A percentile compares a stretch with the other conserved stretches of the same genome.
These are phyloP conservation scores for Cercospora janseana DNA, from an alignment of 2,329 filamentous ascomycete genomes.

Conservation along the genomic window DNA sequence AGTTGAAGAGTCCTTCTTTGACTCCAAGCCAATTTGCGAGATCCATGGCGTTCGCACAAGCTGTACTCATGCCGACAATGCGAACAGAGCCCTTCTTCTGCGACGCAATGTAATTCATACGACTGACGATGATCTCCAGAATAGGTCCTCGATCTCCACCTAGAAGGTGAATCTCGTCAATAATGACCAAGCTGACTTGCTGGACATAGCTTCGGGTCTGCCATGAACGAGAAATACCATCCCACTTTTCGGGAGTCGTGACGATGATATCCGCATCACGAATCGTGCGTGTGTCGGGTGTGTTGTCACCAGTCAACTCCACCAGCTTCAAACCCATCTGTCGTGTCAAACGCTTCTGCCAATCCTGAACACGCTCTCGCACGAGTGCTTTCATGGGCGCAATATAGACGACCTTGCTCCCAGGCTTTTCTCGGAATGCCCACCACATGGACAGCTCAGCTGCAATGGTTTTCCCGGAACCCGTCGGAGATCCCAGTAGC, in stretches of 20 bases:
- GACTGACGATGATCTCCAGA: slow-evolving; percentile 87
- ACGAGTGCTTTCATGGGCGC: slow-evolving; percentile 99
- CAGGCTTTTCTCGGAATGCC: slow-evolving; percentile 91
- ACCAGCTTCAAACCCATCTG: slow-evolving; percentile 88
- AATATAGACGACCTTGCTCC: slow-evolving; percentile 97
- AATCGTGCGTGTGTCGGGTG: slow-evolving; percentile 92
- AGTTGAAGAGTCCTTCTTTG: slow-evolving; percentile 93
- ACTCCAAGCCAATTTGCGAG: slow-evolving; percentile 96
- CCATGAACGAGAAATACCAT: slow-evolving; percentile 98
- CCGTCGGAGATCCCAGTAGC: slow-evolving; percentile 89
- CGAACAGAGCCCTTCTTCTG: slow-evolving; percentile 87
- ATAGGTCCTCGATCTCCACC: slow-evolving; percentile 96
- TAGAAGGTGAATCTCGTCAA: slow-evolving; percentile 97
- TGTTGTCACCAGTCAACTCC: slow-evolving; percentile 96
- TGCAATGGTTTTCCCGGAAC: slow-evolving; percentile 95
- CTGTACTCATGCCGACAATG: slow-evolving; percentile 97
- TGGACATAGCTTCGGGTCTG: slow-evolving; percentile 95
- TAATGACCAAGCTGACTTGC: slow-evolving; percentile 93
- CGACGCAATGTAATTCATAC: slow-evolving; percentile 98
- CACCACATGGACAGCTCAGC: slow-evolving; percentile 99
- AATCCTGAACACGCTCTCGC: slow-evolving; percentile 92
- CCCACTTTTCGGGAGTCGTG: slow-evolving; percentile 99
- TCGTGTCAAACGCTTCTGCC: slow-evolving; percentile 75
- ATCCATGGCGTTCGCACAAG: slow-evolving; percentile 92
- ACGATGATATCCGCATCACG: slow-evolving; percentile 96